Percentiles rank a stretch among this genome's conserved stretches.
These are phyloP conservation scores for Arthrocladium fulminans DNA, from an alignment of 2,329 filamentous ascomycete species.

Conservation along the genomic window DNA sequence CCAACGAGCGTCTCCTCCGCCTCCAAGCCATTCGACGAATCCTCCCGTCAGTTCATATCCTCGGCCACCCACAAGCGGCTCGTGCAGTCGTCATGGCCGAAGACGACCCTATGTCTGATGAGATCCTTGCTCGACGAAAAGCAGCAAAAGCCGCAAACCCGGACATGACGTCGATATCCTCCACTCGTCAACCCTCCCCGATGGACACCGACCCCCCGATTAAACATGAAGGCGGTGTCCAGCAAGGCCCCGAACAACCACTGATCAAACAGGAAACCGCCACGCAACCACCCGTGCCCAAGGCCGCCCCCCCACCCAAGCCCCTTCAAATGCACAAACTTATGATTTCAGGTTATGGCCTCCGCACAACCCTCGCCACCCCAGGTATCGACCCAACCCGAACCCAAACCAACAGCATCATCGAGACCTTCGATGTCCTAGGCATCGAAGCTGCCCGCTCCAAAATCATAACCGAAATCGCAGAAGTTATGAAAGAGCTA, in stretches of 20 bases:
- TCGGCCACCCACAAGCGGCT: slow-evolving; percentile 75
- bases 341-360: slow-evolving; percentile 85
- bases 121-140: slow-evolving; percentile 18
- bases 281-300: slow-evolving; percentile 59
- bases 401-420: slow-evolving; percentile 73
- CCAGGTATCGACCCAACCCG: slow-evolving; percentile 74
- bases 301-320: slow-evolving; percentile 52
- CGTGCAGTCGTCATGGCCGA: slow-evolving; percentile 37
- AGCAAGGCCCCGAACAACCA: slow-evolving; percentile 2
- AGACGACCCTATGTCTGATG: slow-evolving; percentile 22
- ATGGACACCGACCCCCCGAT: slow-evolving; percentile 5
- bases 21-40: slow-evolving; percentile 78
- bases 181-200: slow-evolving; percentile 1
- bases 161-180: slow-evolving; percentile 1
- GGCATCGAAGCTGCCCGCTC: slow-evolving; percentile 89
- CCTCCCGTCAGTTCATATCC: slow-evolving; percentile 75
- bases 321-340: slow-evolving; percentile 62
- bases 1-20: slow-evolving; percentile 61
- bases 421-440: slow-evolving; percentile 78
- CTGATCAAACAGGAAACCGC: slow-evolving; percentile 7
- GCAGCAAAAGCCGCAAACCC: slow-evolving; percentile 2
- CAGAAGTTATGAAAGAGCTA: slow-evolving; percentile 84
- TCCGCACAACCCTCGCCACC: slow-evolving; percentile 84
- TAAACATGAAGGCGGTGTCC: slow-evolving; percentile 8
- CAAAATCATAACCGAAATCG: slow-evolving; percentile 85